Base-by-base conservation (phyloP, 257 asterid species). In the Penstemon barbatus region DNA sequence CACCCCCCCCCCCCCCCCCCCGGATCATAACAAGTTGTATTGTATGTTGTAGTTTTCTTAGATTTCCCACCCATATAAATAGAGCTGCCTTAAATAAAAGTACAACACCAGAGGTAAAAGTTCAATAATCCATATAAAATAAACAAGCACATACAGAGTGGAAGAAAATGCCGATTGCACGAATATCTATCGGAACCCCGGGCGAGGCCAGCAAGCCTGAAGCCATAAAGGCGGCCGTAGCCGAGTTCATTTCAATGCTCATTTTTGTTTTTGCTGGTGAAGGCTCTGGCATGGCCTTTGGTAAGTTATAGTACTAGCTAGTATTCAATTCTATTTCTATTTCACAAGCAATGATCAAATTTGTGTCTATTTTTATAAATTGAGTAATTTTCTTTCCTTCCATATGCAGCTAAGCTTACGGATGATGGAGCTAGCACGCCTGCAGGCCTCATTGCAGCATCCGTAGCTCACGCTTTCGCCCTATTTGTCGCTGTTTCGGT, bases 231-330 rank as follows among this genome's bases (percentile, higher is more conserved):
- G 95, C 96, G 0, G 96, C 92, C 57, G 68, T 83, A 38, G 95
- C 96, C 2, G 96, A 89, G 86, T 89, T 89, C 81, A 78, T 89
- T 48, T 89, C 95, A 0, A 89, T 81, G 92, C 80, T 89, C 65
- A 87, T 89, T 39, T 89, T 89, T 61, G 96, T 89, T 15, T 89
- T 89, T 58, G 95, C 96, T 19, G 96, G 96, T 3, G 77, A 80
- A 69, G 96, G 96, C 75, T 87, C 95, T 11, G 96, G 96, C 87
- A 85, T 89, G 95, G 96, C 96, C 25, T 87, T 87, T 71, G 75
- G 96, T 87, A 76, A 74, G 39, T 38, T 3, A 65, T 25, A 25
- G 2, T 19, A 12, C 5, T 18, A 19, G 7, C 9, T 18, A 19
- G 7, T 0, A 6, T 6, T 3, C 51, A 46, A 15, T 15, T 15